phyloP scores from a whole-genome alignment of 176 grass and related monocot species.

The Aegilops speltoides region DNA sequence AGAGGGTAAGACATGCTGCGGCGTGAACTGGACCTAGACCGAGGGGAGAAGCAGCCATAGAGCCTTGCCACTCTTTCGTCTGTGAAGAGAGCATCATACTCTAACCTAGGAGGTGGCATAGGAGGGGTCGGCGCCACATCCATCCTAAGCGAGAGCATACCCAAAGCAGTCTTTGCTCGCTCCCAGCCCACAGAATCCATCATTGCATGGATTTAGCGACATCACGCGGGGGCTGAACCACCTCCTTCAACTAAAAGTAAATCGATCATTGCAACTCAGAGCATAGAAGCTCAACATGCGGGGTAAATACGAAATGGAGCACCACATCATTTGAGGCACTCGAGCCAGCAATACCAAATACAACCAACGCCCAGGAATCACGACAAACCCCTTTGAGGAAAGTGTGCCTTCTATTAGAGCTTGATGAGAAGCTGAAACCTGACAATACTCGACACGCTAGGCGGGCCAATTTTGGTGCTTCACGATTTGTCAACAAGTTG shows the following conservation, averaged over 20 bases:
- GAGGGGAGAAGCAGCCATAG: no score
- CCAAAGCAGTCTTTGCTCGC: no score
- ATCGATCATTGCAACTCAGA: not conserved
- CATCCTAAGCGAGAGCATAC: no score
- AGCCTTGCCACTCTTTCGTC: no score
- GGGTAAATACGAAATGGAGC: not conserved
- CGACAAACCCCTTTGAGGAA: not conserved
- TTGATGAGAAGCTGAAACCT: not conserved
- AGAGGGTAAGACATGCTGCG: no score
- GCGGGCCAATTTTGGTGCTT: not conserved
- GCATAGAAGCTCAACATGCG: no score
- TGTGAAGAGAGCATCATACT: no score
- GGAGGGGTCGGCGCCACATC: no score
- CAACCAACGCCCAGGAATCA: not conserved
- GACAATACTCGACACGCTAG: not conserved
- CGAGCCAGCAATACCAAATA: not conserved
- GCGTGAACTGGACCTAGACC: no score
- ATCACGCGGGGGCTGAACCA: not conserved
- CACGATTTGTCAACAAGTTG: not conserved
- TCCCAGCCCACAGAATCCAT: not conserved
- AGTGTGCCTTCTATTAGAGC: not conserved
- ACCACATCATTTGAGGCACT: not conserved
- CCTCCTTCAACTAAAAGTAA: not conserved
- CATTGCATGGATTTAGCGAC: not conserved
- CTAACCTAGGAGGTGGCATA: no score